These are phyloP conservation scores for Talaromyces marneffei DNA, from an alignment of 2,329 filamentous ascomycete species.

Conservation along the genomic window DNA sequence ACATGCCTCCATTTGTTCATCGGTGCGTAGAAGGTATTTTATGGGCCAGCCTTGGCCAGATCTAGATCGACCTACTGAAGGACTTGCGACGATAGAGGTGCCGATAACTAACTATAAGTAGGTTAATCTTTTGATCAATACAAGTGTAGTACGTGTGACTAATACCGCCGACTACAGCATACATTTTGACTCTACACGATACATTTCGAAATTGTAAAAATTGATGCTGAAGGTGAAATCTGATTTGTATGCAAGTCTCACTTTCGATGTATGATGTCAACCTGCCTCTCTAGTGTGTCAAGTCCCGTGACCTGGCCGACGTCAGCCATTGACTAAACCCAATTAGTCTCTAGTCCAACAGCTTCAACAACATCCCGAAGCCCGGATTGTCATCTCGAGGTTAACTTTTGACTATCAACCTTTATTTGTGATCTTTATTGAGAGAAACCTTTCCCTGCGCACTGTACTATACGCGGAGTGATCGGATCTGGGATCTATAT, in stretches of 20 bases:
- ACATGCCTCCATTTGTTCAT: neutral
- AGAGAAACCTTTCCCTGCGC: neutral
- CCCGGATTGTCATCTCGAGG: neutral
- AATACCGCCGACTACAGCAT: neutral
- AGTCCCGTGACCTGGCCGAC: constrained; percentile 1
- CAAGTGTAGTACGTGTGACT: neutral
- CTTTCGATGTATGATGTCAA: constrained; percentile 11
- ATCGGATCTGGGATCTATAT: neutral
- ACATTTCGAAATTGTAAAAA: too few relatives aligned
- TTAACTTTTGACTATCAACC: neutral
- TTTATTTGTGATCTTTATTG: neutral
- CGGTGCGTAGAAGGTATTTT: neutral
- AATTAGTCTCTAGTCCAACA: neutral
- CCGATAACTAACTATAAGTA: too few relatives aligned
- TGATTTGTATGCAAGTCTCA: neutral
- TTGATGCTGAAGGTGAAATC: too few relatives aligned
- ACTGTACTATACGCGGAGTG: neutral
- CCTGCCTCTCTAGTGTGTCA: constrained; percentile 6
- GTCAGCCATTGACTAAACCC: neutral
- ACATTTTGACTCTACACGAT: neutral
- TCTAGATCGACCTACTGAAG: neutral
- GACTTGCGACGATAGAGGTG: neutral
- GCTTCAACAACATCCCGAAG: neutral
- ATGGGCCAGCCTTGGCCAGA: neutral
- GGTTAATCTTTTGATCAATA: too few relatives aligned